phyloP scores from a whole-genome alignment of 805 yeast genomes.

The Zygoascus ofunaensis region DNA sequence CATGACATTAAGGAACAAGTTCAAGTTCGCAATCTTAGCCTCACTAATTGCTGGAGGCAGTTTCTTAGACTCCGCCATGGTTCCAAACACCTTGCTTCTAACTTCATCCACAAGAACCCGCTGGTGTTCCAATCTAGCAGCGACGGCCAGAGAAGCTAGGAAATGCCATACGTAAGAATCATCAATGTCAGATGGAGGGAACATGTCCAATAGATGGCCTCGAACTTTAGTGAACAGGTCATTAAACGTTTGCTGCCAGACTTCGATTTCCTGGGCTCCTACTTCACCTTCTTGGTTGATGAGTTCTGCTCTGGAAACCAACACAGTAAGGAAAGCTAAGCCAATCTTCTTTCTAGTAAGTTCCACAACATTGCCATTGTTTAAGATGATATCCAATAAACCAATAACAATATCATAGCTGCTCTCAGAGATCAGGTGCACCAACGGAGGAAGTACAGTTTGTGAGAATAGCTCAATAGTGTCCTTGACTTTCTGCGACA shows the following conservation, averaged over 20 bases:
- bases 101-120: constrained; percentile 90
- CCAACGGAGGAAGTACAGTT: constrained; percentile 75
- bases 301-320: constrained; percentile 84
- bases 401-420: constrained; percentile 72
- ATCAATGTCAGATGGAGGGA: constrained; percentile 63
- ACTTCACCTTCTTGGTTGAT: constrained; percentile 71
- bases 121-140: constrained; percentile 82
- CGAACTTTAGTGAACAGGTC: constrained; percentile 70
- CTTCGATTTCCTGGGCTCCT: constrained; percentile 38
- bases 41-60: constrained; percentile 43
- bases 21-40: constrained; percentile 67
- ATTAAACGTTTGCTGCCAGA: constrained; percentile 78
- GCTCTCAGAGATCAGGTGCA: constrained; percentile 74
- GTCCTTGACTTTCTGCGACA: constrained; percentile 46
- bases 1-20: constrained; percentile 90
- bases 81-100: constrained; percentile 85
- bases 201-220: constrained; percentile 64
- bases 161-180: constrained; percentile 94
- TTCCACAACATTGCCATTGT: constrained; percentile 56
- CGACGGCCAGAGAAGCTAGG: constrained; percentile 84
- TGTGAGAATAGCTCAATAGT: constrained; percentile 70
- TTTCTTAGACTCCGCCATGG: constrained; percentile 62
- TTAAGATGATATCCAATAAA: constrained; percentile 58
- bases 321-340: constrained; percentile 76
- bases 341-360: constrained; percentile 61